phyloP scores from a whole-genome alignment of 129 eudicot species.

The Rutidosis leptorrhynchoides region DNA sequence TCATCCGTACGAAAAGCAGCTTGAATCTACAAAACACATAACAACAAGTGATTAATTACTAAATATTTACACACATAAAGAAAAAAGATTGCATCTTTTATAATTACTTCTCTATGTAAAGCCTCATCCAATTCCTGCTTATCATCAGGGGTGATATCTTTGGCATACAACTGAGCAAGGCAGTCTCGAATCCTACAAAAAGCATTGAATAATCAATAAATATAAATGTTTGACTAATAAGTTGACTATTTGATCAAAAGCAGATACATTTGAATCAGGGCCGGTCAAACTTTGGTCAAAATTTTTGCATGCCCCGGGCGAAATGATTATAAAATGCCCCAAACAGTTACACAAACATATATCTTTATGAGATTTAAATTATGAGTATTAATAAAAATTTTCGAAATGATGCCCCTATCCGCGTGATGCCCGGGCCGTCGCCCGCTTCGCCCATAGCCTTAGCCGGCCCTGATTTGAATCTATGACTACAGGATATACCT shows the following conservation, averaged over 20 bases:
- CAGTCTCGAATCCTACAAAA: constrained; percentile 71
- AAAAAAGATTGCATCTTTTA: neutral
- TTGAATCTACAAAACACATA: constrained; percentile 64
- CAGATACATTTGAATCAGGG: neutral
- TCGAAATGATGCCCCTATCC: too few species aligned
- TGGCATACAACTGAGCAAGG: constrained; percentile 78
- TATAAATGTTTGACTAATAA: constrained; percentile 2
- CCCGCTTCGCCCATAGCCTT: too few species aligned
- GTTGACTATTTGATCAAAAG: constrained; percentile 13
- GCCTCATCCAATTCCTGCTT: constrained; percentile 94
- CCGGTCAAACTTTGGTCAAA: too few species aligned
- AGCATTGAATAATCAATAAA: neutral
- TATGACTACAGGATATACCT: constrained; percentile 47
- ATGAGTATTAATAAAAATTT: too few species aligned
- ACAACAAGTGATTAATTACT: neutral
- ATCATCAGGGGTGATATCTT: constrained; percentile 94
- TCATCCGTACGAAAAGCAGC: constrained; percentile 99
- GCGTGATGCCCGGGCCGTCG: too few species aligned
- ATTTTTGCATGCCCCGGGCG: too few species aligned
- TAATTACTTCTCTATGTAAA: constrained; percentile 76
- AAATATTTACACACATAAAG: neutral
- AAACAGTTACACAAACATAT: too few species aligned
- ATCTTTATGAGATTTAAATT: too few species aligned
- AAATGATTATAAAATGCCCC: too few species aligned
- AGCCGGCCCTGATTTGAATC: too few species aligned